Conservation (phyloP, 148 eudicot genomes). For the Diospyros lotus region DNA sequence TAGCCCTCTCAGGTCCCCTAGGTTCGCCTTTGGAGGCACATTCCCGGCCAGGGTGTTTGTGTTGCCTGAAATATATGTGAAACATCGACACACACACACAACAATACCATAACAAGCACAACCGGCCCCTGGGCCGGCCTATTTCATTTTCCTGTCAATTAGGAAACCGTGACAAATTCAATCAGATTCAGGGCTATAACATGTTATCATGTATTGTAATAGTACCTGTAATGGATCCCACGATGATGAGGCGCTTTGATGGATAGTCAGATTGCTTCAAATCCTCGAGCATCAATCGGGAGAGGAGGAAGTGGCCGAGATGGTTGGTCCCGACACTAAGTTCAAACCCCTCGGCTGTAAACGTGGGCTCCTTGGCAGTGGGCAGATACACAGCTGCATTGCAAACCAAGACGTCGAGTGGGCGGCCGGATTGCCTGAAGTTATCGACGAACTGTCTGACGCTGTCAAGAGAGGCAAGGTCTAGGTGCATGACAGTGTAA, state of each 20-base stretch:
- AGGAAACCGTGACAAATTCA: too few species aligned
- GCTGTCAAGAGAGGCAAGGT: constrained; percentile 82
- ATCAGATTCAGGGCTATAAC: too few species aligned
- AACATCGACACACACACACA: not conserved
- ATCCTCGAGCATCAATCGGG: constrained; percentile 67
- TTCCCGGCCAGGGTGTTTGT: constrained; percentile 97
- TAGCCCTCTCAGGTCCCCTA: constrained; percentile 84
- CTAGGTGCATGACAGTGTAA: constrained; percentile 84
- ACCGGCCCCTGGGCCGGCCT: too few species aligned
- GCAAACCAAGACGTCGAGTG: constrained; percentile 78
- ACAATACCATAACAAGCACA: too few species aligned
- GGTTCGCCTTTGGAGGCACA: constrained; percentile 93
- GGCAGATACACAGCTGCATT: constrained; percentile 86
- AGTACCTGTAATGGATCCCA: constrained; percentile 90
- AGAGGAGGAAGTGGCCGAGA: constrained; percentile 75
- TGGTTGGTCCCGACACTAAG: constrained; percentile 87
- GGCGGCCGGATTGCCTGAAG: constrained; percentile 58
- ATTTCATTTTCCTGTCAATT: too few species aligned
- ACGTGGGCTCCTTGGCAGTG: constrained; percentile 71
- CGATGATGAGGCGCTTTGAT: constrained; percentile 63
- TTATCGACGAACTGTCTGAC: constrained; percentile 80
- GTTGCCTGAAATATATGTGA: constrained; percentile 47
- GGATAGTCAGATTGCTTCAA: constrained; percentile 74
- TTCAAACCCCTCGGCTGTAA: constrained; percentile 86
- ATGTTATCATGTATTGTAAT: not conserved